phyloP scores from a whole-genome alignment of 179 eudicot genomes.

The Sideroxylon spinosum region DNA sequence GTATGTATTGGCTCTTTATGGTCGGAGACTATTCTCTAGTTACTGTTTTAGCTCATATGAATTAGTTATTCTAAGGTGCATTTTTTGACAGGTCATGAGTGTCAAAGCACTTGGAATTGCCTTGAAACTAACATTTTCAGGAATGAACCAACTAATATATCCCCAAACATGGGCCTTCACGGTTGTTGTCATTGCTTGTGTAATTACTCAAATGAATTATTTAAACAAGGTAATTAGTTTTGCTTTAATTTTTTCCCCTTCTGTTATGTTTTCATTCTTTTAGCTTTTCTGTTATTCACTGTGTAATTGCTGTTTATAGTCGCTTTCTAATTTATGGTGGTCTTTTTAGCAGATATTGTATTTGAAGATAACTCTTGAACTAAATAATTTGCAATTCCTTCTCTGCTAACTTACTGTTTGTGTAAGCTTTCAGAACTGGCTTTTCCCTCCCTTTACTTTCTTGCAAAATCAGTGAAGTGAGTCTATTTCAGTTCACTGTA shows the following conservation, averaged over 20 bases:
- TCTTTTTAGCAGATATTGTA: not conserved
- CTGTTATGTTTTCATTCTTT: not conserved
- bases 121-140: conserved; percentile 64
- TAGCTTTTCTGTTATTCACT: not conserved
- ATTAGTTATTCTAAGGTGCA: not conserved
- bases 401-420: not conserved
- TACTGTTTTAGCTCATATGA: not conserved
- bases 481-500: not conserved
- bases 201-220: conserved; percentile 73
- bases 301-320: conserved; percentile 3
- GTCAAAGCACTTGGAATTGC: conserved; percentile 82
- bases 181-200: conserved; percentile 51
- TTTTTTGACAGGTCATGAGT: conserved; percentile 66
- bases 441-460: not conserved
- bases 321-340: not conserved
- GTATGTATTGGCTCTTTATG: conserved; percentile 31
- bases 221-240: conserved; percentile 53
- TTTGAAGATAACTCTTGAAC: not conserved
- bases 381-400: conserved; percentile 2
- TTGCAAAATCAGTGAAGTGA: not conserved
- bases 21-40: not conserved
- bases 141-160: conserved; percentile 63
- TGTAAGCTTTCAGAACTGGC: not conserved
- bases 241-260: not conserved
- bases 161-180: conserved; percentile 76